These are phyloP conservation scores for Tuber brumale DNA, from an alignment of 495 filamentous ascomycete species.

Conservation along the genomic window DNA sequence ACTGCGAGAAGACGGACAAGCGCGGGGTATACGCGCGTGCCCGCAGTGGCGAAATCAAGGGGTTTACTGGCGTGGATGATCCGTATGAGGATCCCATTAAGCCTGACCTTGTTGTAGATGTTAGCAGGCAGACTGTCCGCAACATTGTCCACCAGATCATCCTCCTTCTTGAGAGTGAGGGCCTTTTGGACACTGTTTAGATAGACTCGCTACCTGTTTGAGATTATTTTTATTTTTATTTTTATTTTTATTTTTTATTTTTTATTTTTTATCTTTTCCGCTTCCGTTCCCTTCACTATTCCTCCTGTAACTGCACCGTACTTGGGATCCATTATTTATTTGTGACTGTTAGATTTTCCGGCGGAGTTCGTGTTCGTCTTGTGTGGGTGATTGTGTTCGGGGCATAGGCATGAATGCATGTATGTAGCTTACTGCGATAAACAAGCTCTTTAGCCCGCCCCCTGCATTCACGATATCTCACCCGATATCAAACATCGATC, in stretches of 20 bases:
- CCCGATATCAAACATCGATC: background rate
- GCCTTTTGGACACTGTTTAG: slow-evolving; percentile 57
- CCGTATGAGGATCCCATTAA: slow-evolving; percentile 84
- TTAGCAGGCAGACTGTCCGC: slow-evolving; percentile 76
- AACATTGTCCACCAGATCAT: slow-evolving; percentile 96
- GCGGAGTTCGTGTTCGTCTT: background rate
- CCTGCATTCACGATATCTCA: background rate
- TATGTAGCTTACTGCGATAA: background rate
- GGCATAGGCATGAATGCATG: background rate
- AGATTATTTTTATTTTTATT: background rate
- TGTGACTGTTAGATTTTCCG: background rate
- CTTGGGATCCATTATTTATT: background rate
- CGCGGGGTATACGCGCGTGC: slow-evolving; percentile 81
- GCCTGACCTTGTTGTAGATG: slow-evolving; percentile 76
- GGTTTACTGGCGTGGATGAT: slow-evolving; percentile 97
- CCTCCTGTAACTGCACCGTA: background rate
- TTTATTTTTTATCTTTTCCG: background rate
- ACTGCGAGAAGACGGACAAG: slow-evolving; percentile 93
- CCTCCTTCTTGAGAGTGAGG: slow-evolving; percentile 79
- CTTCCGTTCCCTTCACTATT: background rate
- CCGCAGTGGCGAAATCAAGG: slow-evolving; percentile 86
- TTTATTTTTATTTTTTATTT: background rate
- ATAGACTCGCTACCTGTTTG: background rate
- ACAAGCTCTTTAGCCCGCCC: background rate
- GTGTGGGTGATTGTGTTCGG: background rate